Conservation (phyloP, 208 protist species). For the Acanthamoeba sp. region DNA sequence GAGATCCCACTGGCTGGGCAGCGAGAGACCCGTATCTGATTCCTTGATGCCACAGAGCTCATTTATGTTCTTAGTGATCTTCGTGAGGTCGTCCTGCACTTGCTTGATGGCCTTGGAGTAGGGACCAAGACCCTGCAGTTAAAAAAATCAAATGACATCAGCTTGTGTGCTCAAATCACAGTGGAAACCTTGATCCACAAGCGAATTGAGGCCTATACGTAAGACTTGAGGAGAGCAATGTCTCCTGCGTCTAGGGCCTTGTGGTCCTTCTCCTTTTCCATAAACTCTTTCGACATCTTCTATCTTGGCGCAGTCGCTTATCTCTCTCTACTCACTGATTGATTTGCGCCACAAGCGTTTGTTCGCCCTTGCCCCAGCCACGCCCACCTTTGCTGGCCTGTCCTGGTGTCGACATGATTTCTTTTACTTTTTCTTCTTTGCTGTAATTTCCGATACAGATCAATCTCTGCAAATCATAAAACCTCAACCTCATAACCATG, state of each 20-base stretch:
- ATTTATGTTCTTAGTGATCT: conserved; percentile 96
- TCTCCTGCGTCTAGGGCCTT: conserved; percentile 97
- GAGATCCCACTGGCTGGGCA: conserved; percentile 99
- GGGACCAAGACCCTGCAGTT: conserved; percentile 92
- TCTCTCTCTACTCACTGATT: not conserved
- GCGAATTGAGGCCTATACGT: conserved; percentile 88
- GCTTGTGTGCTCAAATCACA: not conserved
- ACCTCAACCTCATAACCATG: not conserved
- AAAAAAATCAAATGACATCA: not conserved
- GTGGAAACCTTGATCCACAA: no score
- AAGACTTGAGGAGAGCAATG: conserved; percentile 99
- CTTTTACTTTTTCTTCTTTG: not conserved
- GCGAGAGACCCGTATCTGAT: conserved; percentile 99
- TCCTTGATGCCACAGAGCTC: conserved; percentile 97
- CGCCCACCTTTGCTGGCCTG: conserved; percentile 19
- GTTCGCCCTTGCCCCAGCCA: not conserved
- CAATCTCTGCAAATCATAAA: no score
- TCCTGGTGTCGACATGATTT: not conserved
- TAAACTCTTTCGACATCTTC: conserved; percentile 53
- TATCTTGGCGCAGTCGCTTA: not conserved
- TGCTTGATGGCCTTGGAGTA: conserved; percentile 98
- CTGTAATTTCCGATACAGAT: not conserved
- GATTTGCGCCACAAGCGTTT: not conserved
- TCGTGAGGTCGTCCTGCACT: conserved; percentile 97
- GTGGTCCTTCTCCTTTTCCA: conserved; percentile 79